Evolutionary conservation across 2,329 filamentous ascomycete genomes (phyloP).

Genomic region (Lachnellula cervina): DNA sequence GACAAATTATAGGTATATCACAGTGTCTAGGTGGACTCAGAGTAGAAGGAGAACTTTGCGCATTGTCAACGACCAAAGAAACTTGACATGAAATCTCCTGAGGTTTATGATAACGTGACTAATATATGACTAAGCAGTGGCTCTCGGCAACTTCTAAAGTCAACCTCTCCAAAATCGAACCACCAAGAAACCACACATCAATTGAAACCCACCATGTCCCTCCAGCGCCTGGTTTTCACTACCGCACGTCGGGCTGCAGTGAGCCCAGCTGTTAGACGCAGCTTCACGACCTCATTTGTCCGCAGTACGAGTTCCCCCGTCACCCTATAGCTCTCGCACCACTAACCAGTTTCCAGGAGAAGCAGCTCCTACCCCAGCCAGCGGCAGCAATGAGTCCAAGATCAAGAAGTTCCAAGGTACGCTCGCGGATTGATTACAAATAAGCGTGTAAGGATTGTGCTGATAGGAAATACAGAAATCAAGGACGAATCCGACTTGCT

Average conservation of each 20-base stretch:
- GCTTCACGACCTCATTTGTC: constrained; percentile 55
- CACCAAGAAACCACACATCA: not conserved
- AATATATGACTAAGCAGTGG: not conserved
- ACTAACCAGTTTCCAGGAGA: constrained; percentile 22
- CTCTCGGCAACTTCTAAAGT: not conserved
- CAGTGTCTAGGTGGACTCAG: no score
- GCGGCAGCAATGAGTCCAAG: constrained; percentile 21
- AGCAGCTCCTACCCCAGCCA: constrained; percentile 19
- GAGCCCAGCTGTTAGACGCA: constrained; percentile 50
- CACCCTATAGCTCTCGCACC: constrained; percentile 20
- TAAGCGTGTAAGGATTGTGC: constrained; percentile 10
- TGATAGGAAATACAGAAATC: constrained; percentile 59
- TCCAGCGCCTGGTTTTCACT: constrained; percentile 58
- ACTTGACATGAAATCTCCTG: not conserved
- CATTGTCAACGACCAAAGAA: no score
- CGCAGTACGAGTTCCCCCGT: constrained; percentile 48
- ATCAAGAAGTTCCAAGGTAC: constrained; percentile 33
- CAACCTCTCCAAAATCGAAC: constrained; percentile 4
- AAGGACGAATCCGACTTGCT: constrained; percentile 76
- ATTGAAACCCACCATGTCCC: constrained; percentile 48
- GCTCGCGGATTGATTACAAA: constrained; percentile 3
- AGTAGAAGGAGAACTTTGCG: no score
- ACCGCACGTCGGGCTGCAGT: constrained; percentile 56
- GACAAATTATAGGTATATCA: no score
- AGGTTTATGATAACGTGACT: not conserved